Base-by-base conservation (phyloP, 2,329 filamentous ascomycete species). In the Aspergillus arachidicola region DNA sequence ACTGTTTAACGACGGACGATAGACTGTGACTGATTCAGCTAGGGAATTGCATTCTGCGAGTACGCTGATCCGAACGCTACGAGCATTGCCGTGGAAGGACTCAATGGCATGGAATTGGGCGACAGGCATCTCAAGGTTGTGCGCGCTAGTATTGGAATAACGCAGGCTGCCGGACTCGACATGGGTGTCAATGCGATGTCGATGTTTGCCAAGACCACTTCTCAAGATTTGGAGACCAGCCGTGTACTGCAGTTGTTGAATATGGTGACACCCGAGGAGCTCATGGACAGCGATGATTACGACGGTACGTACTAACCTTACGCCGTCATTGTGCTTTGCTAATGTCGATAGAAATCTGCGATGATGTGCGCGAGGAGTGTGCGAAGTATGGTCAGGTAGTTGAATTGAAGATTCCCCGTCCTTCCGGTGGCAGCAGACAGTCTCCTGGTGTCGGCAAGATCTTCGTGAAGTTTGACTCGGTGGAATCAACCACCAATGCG, bases 151-250 rank as follows among this genome's bases (percentile, higher is more conserved):
- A 91, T 97, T 68, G 95, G 95, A 70, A 90, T 93, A 65, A 94
- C 93, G n/a, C 95, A 99, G 77, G 93, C 93, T 26, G 86, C 92
- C 54, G 93, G 93, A 66, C 86, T 96, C 46, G 95, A 99, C 74
- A 96, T 97, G 85, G 93, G 94, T 60, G 94, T 99, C 66, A 96
- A 95, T 71, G 95, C 95, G 66, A 98, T 99, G 89, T 96, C 94
- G 57, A 93, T 97, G 87, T 91, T 99, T 71, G 95, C 95, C 43
- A 94, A 94, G 62, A 96, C 95, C 23, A 92, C 89, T 3, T 91
- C 91, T 43, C 86, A 86, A 61, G 91, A 94, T 64, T 83, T 91
- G 38, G 93, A 96, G 70, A 88, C 90, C 64, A 91, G 91, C 68
- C 87, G 92, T 61, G 94, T 99, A 19, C 78, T 99, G 64, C 94